phyloP scores from a whole-genome alignment of 805 yeast genomes.

The Candida vartiovaarae region DNA sequence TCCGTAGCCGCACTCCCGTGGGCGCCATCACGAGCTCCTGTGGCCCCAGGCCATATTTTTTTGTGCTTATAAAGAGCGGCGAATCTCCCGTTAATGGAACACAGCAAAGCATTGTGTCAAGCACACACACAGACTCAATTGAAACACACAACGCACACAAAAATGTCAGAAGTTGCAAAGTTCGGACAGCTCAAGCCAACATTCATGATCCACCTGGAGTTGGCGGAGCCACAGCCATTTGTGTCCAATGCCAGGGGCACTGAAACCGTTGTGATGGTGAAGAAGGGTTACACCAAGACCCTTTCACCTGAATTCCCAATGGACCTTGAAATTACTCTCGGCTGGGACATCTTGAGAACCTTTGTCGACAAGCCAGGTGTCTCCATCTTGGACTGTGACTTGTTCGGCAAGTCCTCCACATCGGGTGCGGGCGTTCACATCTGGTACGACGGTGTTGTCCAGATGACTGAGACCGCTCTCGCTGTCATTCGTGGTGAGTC shows the following conservation, averaged over 20 bases:
- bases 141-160: background rate
- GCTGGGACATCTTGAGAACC: constrained; percentile 42
- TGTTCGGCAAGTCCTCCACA: constrained; percentile 37
- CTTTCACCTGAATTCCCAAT: constrained; percentile 31
- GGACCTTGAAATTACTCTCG: constrained; percentile 30
- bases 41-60: too few species aligned
- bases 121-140: too few species aligned
- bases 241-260: constrained; percentile 23
- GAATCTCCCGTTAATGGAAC: too few species aligned
- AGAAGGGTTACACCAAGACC: constrained; percentile 31
- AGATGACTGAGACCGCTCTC: constrained; percentile 28
- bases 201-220: constrained; percentile 30
- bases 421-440: constrained; percentile 36
- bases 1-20: too few species aligned
- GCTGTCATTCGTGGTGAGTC: constrained; percentile 30
- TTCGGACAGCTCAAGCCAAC: constrained; percentile 28
- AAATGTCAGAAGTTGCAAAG: constrained; percentile 4
- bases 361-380: constrained; percentile 24
- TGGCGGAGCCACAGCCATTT: constrained; percentile 26
- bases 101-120: too few species aligned
- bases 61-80: too few species aligned
- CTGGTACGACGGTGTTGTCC: constrained; percentile 43
- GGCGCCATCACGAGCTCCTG: too few species aligned
- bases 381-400: constrained; percentile 40
- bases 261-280: constrained; percentile 26